phyloP scores from a whole-genome alignment of 2,329 filamentous ascomycete genomes.

The Pseudogymnoascus sp. region DNA sequence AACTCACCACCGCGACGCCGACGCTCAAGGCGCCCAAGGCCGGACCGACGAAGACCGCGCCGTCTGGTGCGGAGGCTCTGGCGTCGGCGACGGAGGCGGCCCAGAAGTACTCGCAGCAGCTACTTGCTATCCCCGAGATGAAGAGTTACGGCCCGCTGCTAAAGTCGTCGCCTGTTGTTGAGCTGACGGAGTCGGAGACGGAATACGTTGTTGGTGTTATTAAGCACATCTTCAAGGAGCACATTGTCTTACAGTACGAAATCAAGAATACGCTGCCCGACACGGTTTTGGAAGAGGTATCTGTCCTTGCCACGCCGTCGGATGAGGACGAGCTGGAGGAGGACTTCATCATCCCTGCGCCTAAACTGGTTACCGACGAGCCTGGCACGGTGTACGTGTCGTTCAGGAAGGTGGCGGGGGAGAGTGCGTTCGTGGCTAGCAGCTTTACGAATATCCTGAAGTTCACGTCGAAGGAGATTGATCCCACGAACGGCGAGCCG shows the following conservation, averaged over 20 bases:
- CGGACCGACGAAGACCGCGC: slow-evolving; percentile 64
- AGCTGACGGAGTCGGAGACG: slow-evolving; percentile 93
- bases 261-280: slow-evolving; percentile 95
- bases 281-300: slow-evolving; percentile 84
- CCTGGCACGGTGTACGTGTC: slow-evolving; percentile 92
- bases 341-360: slow-evolving; percentile 86
- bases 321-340: slow-evolving; percentile 82
- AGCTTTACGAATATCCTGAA: slow-evolving; percentile 90
- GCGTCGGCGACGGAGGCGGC: slow-evolving; percentile 72
- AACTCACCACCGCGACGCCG: slow-evolving; percentile 85
- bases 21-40: slow-evolving; percentile 89
- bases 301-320: slow-evolving; percentile 69
- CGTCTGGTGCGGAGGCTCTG: slow-evolving; percentile 64
- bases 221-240: slow-evolving; percentile 97
- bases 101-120: slow-evolving; percentile 81
- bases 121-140: slow-evolving; percentile 85
- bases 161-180: slow-evolving; percentile 79
- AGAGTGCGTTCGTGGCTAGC: slow-evolving; percentile 67
- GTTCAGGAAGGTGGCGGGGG: slow-evolving; percentile 76
- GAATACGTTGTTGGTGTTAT: slow-evolving; percentile 91
- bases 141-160: slow-evolving; percentile 82
- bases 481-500: slow-evolving; percentile 85
- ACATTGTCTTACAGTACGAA: slow-evolving; percentile 92
- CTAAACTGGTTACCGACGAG: slow-evolving; percentile 74
- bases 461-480: slow-evolving; percentile 97